Base-by-base conservation (phyloP, 75 land plant genomes). In the Cunninghamia lanceolata region DNA sequence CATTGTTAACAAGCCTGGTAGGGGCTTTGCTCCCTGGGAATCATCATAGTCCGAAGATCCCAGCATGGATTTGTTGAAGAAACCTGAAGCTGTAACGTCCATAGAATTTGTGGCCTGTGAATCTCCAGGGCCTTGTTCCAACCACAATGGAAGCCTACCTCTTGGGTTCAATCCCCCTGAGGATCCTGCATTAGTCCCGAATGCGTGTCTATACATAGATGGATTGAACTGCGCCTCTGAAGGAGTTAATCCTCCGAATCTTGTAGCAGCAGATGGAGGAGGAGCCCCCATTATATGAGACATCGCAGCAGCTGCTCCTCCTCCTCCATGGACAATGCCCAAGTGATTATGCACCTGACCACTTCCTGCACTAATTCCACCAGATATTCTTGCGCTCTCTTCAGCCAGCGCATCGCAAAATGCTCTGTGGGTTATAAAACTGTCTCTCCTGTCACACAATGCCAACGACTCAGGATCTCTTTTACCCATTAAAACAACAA, bases 381-480 rank as follows among this genome's bases (percentile, higher is more conserved):
- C 87, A n/a, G 88, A 84, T 10, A 92, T 89, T 86, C 91, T 92
- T 85, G 88, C 92, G 87, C 91, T 94, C 59, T 94, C 95, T 83
- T 94, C 95, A 8, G 95, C 90, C 85, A 94, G 89, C 38, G 94
- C 95, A 83, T 94, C 94, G 32, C 95, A 94, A 75, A 94, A 94
- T 2, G 95, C 95, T 76, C 95, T 88, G 85, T 94, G 95, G 45
- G 95, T 94, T 73, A 94, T 94, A 84, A 93, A 94, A 86, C 94
- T 94, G 88, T 94, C 95, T 63, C 94, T 91, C 90, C 95, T 94
- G 93, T 89, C 1, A 80, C 50, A 28, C 81, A 79, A 79, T 79
- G 82, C 46, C 46, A 14, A 42, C 25, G 28, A 84, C 40, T 35
- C 4, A 84, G 35, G 82, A 79, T 78, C 81, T 40, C 14, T 19